These are phyloP conservation scores for Neospora caninum DNA, from an alignment of 169 alveolate species.

Conservation along the genomic window DNA sequence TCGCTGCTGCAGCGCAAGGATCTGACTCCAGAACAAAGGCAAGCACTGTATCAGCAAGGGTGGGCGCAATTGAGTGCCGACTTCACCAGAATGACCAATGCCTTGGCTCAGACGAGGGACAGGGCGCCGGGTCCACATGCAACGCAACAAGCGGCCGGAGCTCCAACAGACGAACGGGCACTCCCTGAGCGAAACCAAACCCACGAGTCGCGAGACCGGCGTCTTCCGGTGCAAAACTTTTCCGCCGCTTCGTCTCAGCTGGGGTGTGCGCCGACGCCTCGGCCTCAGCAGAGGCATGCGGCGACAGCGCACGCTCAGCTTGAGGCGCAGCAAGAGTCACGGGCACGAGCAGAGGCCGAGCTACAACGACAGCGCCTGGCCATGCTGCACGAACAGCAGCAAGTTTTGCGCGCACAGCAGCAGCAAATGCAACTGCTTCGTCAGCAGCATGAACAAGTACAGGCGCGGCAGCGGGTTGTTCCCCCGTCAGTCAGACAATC, in stretches of 20 bases:
- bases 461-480: not conserved
- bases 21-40: not conserved
- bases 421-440: not conserved
- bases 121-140: not conserved
- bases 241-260: not conserved
- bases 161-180: not conserved
- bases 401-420: not conserved
- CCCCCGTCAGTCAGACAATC: not conserved
- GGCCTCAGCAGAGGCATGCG: not conserved
- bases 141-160: not conserved
- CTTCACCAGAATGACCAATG: not conserved
- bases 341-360: not conserved
- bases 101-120: not conserved
- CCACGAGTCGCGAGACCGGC: not conserved
- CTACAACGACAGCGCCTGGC: not conserved
- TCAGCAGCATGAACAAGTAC: not conserved
- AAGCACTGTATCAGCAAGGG: not conserved
- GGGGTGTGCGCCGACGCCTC: not conserved
- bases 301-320: not conserved
- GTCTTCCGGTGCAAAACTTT: not conserved
- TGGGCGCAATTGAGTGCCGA: not conserved
- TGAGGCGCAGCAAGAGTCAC: not conserved
- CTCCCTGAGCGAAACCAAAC: not conserved
- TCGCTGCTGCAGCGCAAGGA: constrained; percentile 14
- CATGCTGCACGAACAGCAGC: constrained; percentile 9